Conservation (phyloP, 2,329 filamentous ascomycete genomes). For the Verticillium longisporum region DNA sequence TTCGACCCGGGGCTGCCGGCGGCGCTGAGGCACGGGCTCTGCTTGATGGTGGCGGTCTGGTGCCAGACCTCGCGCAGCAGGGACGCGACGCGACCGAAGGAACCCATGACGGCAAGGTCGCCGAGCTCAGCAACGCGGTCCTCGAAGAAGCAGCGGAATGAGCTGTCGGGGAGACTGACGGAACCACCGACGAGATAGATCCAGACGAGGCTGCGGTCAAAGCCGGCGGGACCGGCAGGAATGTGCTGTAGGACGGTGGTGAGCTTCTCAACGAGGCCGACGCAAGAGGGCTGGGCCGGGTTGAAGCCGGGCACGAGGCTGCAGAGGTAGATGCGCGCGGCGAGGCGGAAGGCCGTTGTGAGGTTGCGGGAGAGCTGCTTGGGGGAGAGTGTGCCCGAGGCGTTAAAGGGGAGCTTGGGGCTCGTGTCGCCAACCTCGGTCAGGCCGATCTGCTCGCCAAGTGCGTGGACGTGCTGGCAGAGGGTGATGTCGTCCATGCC, state of each 20-base stretch:
- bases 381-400: constrained; percentile 69
- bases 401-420: constrained; percentile 55
- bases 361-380: constrained; percentile 84
- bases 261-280: constrained; percentile 72
- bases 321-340: constrained; percentile 94
- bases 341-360: constrained; percentile 82
- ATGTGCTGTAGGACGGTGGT: constrained; percentile 73
- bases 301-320: constrained; percentile 85
- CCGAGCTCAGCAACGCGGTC: constrained; percentile 70
- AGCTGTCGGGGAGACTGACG: constrained; percentile 63
- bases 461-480: constrained; percentile 82
- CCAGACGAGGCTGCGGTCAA: constrained; percentile 88
- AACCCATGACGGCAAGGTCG: constrained; percentile 71
- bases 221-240: constrained; percentile 72
- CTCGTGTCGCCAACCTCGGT: constrained; percentile 62
- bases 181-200: constrained; percentile 84
- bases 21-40: constrained; percentile 24
- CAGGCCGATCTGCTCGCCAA: constrained; percentile 77
- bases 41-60: constrained; percentile 55
- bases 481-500: constrained; percentile 81
- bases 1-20: constrained; percentile 25
- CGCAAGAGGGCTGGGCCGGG: constrained; percentile 64
- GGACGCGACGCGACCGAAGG: constrained; percentile 74
- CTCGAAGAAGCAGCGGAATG: constrained; percentile 72
- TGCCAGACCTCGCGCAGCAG: constrained; percentile 81